Evolutionary conservation across 805 yeast genomes (phyloP).

Genomic region (Metschnikowia continentalis): DNA sequence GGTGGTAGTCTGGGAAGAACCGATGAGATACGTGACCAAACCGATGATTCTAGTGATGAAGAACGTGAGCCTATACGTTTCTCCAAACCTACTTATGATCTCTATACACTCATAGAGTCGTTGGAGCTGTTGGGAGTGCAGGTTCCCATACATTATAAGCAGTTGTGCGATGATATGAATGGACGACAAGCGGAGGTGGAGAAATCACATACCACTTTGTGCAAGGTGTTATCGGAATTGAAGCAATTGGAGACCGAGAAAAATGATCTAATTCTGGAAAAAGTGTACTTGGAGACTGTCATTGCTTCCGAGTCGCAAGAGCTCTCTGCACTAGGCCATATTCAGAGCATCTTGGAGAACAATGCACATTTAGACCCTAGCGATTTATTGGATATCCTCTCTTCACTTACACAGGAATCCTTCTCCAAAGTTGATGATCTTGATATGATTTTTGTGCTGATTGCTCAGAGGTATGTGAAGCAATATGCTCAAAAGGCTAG

Average conservation of each 20-base stretch:
- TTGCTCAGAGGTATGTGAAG: constrained; percentile 5
- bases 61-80: constrained; percentile 2
- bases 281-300: constrained; percentile 1
- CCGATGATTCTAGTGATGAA: background rate
- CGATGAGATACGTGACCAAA: background rate
- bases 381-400: constrained; percentile 4
- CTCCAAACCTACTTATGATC: constrained; percentile 16
- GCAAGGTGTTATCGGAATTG: constrained; percentile 14
- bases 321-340: background rate
- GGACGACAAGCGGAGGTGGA: constrained; percentile 9
- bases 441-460: constrained; percentile 6
- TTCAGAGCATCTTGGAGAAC: background rate
- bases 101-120: constrained; percentile 34
- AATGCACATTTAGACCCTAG: background rate
- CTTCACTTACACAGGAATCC: constrained; percentile 4
- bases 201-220: constrained; percentile 15
- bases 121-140: constrained; percentile 31
- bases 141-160: constrained; percentile 36
- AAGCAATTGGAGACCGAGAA: constrained; percentile 11
- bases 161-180: constrained; percentile 24
- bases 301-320: constrained; percentile 4
- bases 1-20: no score
- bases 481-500: background rate
- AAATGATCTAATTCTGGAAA: constrained; percentile 1
- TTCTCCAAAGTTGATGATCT: constrained; percentile 3